Evolutionary conservation across 1,284 basidiomycete genomes (phyloP), one percentile per base, ranked within the genome.

Genomic region (Puccinia novopanici): DNA sequence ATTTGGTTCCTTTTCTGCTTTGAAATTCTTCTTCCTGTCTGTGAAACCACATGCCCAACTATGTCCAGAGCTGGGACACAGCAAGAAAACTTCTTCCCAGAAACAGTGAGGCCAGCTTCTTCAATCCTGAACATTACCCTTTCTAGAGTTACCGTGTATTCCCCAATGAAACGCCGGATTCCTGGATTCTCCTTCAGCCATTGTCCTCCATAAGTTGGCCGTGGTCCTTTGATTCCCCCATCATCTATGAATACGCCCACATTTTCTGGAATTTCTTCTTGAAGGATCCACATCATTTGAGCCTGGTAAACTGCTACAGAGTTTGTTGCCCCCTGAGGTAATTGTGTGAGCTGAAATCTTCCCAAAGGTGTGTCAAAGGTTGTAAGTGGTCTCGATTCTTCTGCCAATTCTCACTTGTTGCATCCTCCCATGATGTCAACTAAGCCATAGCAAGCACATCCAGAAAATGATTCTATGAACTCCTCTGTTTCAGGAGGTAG

Each of bases 71-170:
- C 73, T 27, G 30, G 37, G 2, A 74, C 72, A 61, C 50, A 55
- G 50, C 5, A 13, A 6, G 54, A n/a, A 74, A 74, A 74, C 30
- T 63, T 59, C 48, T 45, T 61, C 24, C 73, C 57, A 37, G 73
- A 75, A 2, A 75, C 17, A 3, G 52, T 75, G n/a, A 75, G 34
- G 59, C 55, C 73, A 8, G 73, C 73, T 37, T 75, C 73, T 45
- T 75, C 40, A n/a, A 75, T 75, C 42, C 30, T 3, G 48, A 75
- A 63, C 19, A 63, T 22, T 12, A 75, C 24, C 37, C 34, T 75
- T 42, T 75, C 73, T n/a, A 61, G 42, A 22, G n/a, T 42, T 6
- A 71, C 24, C 3, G 42, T 40, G 30, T 48, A 71, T 50, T 71
- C 68, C 68, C 68, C 48, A 71, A 71, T 24, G 17, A 71, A 71